Evolutionary conservation across 1,284 basidiomycete genomes (phyloP).

Genomic region (Marasmius fiardii): DNA sequence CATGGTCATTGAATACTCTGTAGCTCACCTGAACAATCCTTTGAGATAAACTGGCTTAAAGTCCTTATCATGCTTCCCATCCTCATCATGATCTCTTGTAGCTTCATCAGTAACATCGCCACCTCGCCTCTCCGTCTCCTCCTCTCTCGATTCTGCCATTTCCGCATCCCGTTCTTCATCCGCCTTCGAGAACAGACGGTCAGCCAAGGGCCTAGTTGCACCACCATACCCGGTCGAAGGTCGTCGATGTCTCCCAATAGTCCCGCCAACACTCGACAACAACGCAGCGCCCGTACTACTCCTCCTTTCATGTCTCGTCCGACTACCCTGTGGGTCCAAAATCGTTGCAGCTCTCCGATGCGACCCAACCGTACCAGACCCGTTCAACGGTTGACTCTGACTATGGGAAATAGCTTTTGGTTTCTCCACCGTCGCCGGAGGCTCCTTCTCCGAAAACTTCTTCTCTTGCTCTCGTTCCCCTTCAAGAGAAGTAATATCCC

Average conservation of each 20-base stretch:
- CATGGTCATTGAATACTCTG: constrained; percentile 13
- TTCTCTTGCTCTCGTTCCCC: constrained; percentile 17
- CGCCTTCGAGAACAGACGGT: constrained; percentile 48
- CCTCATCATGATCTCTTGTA: constrained; percentile 15
- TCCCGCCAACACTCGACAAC: constrained; percentile 44
- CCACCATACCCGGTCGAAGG: constrained; percentile 60
- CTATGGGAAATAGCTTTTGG: constrained; percentile 38
- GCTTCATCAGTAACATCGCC: constrained; percentile 21
- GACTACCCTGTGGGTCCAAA: constrained; percentile 51
- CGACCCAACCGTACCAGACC: constrained; percentile 25
- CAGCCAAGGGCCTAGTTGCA: constrained; percentile 36
- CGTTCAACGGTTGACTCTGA: constrained; percentile 51
- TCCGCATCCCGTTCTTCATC: constrained; percentile 43
- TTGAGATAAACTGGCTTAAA: constrained; percentile 89
- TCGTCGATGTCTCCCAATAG: constrained; percentile 61
- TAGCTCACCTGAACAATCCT: constrained; percentile 76
- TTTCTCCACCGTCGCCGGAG: not conserved
- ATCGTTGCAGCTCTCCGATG: constrained; percentile 74
- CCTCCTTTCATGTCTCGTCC: constrained; percentile 64
- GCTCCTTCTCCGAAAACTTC: constrained; percentile 19
- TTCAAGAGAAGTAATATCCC: constrained; percentile 19
- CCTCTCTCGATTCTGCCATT: constrained; percentile 37
- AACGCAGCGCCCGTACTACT: constrained; percentile 71
- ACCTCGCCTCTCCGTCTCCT: constrained; percentile 21
- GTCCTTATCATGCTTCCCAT: constrained; percentile 51